Percentiles rank a stretch among this genome's conserved stretches.
Conservation (phyloP, 2,329 filamentous ascomycete genomes). For the Pseudogymnoascus sp. region DNA sequence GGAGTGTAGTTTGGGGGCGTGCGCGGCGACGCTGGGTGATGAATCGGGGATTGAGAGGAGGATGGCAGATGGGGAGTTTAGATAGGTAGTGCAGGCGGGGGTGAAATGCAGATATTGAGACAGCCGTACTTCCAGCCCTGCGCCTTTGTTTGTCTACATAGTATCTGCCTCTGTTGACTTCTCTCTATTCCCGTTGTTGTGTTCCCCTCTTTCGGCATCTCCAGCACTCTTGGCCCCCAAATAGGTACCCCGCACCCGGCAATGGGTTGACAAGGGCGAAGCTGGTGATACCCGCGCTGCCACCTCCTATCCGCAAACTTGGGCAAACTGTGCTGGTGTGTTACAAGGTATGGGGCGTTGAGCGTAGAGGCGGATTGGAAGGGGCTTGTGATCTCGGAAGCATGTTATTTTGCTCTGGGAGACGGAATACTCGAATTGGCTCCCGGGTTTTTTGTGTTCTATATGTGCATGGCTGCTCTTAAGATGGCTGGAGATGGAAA, state of each 20-base stretch:
- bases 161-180: neutral
- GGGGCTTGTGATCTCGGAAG: neutral
- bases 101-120: conserved; percentile 5
- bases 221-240: neutral
- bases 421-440: neutral
- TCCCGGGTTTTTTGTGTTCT: neutral
- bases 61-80: neutral
- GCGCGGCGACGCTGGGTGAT: neutral
- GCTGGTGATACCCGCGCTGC: neutral
- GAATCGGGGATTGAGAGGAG: neutral
- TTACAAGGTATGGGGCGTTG: neutral
- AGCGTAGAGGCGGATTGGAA: neutral
- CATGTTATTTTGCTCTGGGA: neutral
- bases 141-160: neutral
- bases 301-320: neutral
- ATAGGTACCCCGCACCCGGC: neutral
- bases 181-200: neutral
- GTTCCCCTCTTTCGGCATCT: neutral
- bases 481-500: neutral
- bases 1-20: neutral
- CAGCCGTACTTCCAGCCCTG: neutral
- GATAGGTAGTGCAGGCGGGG: neutral
- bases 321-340: neutral
- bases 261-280: neutral
- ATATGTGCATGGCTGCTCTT: neutral